phyloP scores from a whole-genome alignment of 176 grass and related monocot genomes.

The Musa acuminata region DNA sequence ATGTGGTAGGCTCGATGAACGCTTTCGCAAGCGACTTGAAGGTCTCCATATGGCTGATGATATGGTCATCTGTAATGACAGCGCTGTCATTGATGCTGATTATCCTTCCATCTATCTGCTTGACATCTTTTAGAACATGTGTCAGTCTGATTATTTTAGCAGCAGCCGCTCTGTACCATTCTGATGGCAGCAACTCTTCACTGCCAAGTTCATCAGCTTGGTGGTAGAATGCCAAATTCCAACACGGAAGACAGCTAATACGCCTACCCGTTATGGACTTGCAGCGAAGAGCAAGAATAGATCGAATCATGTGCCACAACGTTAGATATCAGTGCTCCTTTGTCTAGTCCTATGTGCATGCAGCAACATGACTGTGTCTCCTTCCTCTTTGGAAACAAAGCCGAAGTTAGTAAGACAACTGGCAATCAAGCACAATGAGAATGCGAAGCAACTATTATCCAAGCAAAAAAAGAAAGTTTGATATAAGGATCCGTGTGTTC shows the following conservation, averaged over 20 bases:
- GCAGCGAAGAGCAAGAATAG: background rate
- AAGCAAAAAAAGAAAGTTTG: no score
- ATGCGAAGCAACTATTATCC: no score
- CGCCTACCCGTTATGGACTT: background rate
- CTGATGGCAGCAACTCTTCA: slow-evolving; percentile 15
- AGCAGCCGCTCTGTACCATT: slow-evolving; percentile 58
- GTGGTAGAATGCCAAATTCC: slow-evolving; percentile 16
- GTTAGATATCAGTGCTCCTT: background rate
- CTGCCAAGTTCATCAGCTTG: slow-evolving; percentile 21
- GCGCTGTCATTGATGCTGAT: slow-evolving; percentile 17
- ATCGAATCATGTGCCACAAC: background rate
- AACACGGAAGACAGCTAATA: background rate
- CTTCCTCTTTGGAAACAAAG: no score
- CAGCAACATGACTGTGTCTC: no score
- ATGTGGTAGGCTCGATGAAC: slow-evolving; percentile 22
- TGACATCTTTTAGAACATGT: slow-evolving; percentile 29
- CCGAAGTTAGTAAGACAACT: no score
- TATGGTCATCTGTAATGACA: slow-evolving; percentile 24
- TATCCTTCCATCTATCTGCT: slow-evolving; percentile 24
- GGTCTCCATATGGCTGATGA: slow-evolving; percentile 24
- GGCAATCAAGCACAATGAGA: no score
- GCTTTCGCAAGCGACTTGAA: slow-evolving; percentile 47
- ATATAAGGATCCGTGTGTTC: no score
- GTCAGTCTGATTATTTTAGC: slow-evolving; percentile 55
- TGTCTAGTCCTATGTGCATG: no score